A percentile compares a stretch with the other conserved stretches of the same genome.
These are phyloP conservation scores for Aspergillus tubingensis DNA, from an alignment of 2,329 filamentous ascomycete genomes.

Conservation along the genomic window DNA sequence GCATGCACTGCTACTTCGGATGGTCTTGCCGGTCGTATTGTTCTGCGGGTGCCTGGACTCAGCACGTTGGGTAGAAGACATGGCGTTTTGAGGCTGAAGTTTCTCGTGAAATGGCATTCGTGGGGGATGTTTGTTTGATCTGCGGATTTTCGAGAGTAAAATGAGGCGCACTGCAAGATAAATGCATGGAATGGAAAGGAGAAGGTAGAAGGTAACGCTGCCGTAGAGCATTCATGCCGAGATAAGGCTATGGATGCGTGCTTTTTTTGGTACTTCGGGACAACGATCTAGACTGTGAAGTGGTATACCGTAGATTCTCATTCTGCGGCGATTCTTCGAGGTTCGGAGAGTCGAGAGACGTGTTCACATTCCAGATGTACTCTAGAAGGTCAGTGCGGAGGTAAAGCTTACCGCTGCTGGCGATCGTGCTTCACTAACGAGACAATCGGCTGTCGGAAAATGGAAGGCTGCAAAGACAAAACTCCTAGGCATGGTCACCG, in stretches of 20 bases:
- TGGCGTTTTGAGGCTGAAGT: background rate
- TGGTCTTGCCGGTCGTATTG: background rate
- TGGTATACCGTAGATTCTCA: background rate
- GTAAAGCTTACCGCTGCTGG: background rate
- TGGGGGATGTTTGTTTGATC: background rate
- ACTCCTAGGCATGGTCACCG: background rate
- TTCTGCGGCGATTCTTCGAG: background rate
- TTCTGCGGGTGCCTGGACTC: background rate
- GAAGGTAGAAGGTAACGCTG: background rate
- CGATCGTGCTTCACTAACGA: background rate
- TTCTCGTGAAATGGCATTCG: background rate
- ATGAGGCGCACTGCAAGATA: background rate
- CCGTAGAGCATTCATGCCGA: constrained; percentile 3
- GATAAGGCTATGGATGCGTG: background rate
- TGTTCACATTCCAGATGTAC: background rate
- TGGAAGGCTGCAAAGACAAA: background rate
- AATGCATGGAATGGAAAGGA: constrained; percentile 1
- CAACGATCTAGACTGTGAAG: background rate
- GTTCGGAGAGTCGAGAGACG: background rate
- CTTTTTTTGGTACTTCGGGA: background rate
- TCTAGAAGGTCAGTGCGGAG: background rate
- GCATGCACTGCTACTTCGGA: background rate
- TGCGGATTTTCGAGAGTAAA: background rate
- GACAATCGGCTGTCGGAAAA: background rate
- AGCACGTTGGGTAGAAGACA: background rate